Conservation (phyloP, 192 early-diverging fungal species). For the Coemansia umbellata region DNA sequence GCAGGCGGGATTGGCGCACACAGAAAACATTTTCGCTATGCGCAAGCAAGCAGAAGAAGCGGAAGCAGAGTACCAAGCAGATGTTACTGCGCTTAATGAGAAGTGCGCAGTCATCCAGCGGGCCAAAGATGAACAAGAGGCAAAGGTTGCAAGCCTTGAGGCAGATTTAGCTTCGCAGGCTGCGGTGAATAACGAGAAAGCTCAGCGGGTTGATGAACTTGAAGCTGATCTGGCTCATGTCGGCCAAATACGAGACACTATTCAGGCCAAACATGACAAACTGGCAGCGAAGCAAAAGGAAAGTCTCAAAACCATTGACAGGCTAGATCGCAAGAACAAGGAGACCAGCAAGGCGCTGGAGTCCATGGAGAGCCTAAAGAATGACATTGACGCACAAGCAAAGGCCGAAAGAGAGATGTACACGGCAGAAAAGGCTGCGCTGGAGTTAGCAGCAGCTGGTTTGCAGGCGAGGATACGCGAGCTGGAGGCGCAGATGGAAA, state of each 20-base stretch:
- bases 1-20: slow-evolving; percentile 6
- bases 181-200: not conserved
- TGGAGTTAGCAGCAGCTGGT: slow-evolving; percentile 6
- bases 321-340: slow-evolving; percentile 1
- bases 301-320: slow-evolving; percentile 9
- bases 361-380: slow-evolving; percentile 5
- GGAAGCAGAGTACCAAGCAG: not conserved
- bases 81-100: slow-evolving; percentile 2
- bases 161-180: not conserved
- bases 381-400: slow-evolving; percentile 7
- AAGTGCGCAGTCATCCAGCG: not conserved
- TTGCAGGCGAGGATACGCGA: slow-evolving; percentile 5
- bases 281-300: slow-evolving; percentile 25
- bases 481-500: slow-evolving; percentile 3
- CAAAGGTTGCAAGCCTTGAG: slow-evolving; percentile 8
- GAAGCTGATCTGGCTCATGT: slow-evolving; percentile 31
- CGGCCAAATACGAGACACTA: slow-evolving; percentile 25
- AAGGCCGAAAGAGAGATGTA: slow-evolving; percentile 6
- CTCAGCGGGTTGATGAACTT: slow-evolving; percentile 20
- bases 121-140: not conserved
- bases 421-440: slow-evolving; percentile 4
- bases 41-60: not conserved
- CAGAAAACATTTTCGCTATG: not conserved
- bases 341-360: slow-evolving; percentile 1
- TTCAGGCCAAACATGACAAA: slow-evolving; percentile 33